Percentiles rank a stretch among this genome's conserved stretches.
phyloP scores from a whole-genome alignment of 2,329 filamentous ascomycete genomes.

The Diaporthe vaccinii region DNA sequence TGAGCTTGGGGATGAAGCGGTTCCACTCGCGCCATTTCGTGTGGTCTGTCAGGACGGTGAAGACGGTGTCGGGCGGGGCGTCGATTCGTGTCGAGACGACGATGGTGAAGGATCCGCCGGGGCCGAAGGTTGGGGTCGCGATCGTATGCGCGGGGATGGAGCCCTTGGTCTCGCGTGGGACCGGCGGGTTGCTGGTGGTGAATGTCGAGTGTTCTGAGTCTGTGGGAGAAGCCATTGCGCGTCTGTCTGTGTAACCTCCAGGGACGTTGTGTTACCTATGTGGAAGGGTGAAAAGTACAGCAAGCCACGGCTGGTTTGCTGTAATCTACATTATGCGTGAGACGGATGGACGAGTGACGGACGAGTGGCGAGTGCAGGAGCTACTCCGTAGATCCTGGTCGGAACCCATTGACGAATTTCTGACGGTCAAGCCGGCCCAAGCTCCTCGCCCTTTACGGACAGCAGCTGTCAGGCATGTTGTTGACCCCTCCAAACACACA shows the following conservation, averaged over 20 bases:
- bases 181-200: conserved; percentile 38
- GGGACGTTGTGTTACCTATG: background rate
- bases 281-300: background rate
- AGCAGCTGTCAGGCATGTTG: background rate
- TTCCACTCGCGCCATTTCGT: conserved; percentile 54
- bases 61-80: conserved; percentile 50
- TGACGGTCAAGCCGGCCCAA: conserved; percentile 15
- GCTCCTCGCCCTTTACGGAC: conserved; percentile 23
- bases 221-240: background rate
- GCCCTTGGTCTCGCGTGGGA: conserved; percentile 40
- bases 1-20: conserved; percentile 49
- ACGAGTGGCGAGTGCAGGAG: background rate
- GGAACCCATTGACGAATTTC: background rate
- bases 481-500: background rate
- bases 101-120: conserved; percentile 48
- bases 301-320: background rate
- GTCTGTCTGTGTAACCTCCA: background rate
- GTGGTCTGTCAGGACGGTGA: conserved; percentile 53
- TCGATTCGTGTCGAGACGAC: conserved; percentile 51
- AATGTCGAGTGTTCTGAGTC: background rate
- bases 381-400: background rate
- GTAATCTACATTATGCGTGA: no score
- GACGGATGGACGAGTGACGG: background rate
- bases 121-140: conserved; percentile 50
- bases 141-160: conserved; percentile 44